Evolutionary conservation across 495 filamentous ascomycete genomes (phyloP).

Genomic region (Penicillium bialowiezense): DNA sequence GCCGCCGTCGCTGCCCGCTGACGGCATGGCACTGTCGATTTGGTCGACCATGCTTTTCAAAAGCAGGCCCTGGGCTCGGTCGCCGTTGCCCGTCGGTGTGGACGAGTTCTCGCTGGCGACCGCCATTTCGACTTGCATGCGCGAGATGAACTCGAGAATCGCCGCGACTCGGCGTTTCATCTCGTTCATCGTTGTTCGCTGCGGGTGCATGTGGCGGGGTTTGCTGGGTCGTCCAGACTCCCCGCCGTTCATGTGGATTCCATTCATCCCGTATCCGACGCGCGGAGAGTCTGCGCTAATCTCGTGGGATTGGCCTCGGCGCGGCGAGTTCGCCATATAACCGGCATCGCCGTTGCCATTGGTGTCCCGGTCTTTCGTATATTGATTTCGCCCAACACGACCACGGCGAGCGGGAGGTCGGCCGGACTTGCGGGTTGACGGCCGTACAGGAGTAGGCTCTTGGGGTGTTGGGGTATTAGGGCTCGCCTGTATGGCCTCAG

Average conservation of each 20-base stretch:
- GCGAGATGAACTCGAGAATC: constrained; percentile 86
- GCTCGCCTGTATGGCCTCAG: constrained; percentile 44
- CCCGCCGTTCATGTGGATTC: constrained; percentile 38
- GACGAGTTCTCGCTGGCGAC: constrained; percentile 40
- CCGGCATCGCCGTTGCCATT: constrained; percentile 51
- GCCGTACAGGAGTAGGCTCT: constrained; percentile 39
- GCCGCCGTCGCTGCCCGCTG: constrained; percentile 25
- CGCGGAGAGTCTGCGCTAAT: constrained; percentile 43
- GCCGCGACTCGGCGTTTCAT: constrained; percentile 82
- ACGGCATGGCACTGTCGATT: constrained; percentile 29
- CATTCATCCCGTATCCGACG: constrained; percentile 33
- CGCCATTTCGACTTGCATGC: constrained; percentile 88
- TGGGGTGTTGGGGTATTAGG: constrained; percentile 54
- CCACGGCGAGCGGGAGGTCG: constrained; percentile 61
- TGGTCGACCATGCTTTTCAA: constrained; percentile 36
- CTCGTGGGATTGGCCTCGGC: constrained; percentile 66
- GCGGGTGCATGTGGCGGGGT: constrained; percentile 51
- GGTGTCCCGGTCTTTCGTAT: constrained; percentile 70
- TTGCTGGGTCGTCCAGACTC: constrained; percentile 57
- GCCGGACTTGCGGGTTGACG: constrained; percentile 63
- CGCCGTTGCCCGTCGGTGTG: constrained; percentile 36
- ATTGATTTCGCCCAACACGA: constrained; percentile 81
- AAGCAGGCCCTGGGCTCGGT: constrained; percentile 35
- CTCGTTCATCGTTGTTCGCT: constrained; percentile 77
- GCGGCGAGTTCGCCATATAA: constrained; percentile 50